Percentiles rank a stretch among this genome's conserved stretches.
phyloP scores from a whole-genome alignment of 768 basidiomycete genomes.

The Russula earlei region DNA sequence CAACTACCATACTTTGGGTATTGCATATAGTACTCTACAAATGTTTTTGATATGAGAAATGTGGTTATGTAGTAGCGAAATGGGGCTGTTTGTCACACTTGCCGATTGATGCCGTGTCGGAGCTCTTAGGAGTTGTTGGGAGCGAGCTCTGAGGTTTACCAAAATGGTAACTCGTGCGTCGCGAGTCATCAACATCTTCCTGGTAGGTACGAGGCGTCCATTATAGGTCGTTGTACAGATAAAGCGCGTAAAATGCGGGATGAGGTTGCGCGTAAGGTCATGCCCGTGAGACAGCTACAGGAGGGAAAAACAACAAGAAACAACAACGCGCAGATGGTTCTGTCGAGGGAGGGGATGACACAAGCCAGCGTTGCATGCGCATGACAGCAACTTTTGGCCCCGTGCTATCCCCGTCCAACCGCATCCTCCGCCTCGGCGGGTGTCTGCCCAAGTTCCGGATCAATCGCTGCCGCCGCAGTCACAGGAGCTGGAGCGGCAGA shows the following conservation, averaged over 20 bases:
- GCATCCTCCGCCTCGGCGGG: constrained; percentile 29
- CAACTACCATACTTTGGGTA: too few relatives aligned
- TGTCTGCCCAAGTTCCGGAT: constrained; percentile 29
- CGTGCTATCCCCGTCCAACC: constrained; percentile 21
- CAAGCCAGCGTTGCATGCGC: neutral
- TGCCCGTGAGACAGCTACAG: neutral
- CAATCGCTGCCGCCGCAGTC: constrained; percentile 19
- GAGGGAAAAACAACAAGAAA: neutral
- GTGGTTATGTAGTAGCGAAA: too few relatives aligned
- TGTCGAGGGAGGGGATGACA: neutral
- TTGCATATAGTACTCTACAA: too few relatives aligned
- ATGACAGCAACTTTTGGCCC: neutral
- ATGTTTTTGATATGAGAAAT: too few relatives aligned
- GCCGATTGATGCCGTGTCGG: too few relatives aligned
- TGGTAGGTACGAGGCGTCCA: too few relatives aligned
- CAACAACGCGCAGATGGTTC: neutral
- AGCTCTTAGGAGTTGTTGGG: too few relatives aligned
- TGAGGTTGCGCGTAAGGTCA: neutral
- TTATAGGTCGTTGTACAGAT: constrained; percentile 7
- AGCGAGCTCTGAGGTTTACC: too few relatives aligned
- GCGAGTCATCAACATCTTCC: too few relatives aligned
- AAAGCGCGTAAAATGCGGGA: neutral
- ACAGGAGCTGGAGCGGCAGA: neutral
- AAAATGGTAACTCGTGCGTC: too few relatives aligned
- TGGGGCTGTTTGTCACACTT: too few relatives aligned